These are phyloP conservation scores for Phaeoacremonium minimum DNA, from an alignment of 2,329 filamentous ascomycete species.

Conservation along the genomic window DNA sequence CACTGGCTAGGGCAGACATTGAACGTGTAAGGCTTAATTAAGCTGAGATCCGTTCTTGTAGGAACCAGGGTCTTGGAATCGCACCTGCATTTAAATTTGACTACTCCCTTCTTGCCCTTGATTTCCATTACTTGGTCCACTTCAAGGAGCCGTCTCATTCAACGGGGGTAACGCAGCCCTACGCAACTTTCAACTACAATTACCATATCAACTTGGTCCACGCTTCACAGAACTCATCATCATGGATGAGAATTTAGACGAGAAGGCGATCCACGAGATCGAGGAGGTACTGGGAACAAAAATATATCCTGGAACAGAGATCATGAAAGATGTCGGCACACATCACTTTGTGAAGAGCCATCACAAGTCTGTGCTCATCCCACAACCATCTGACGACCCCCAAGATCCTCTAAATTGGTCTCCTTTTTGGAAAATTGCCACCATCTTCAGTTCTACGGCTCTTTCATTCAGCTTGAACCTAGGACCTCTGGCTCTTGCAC, in stretches of 20 bases:
- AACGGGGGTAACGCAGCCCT: too few species aligned
- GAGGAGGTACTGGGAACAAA: constrained; percentile 20
- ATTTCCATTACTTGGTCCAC: too few species aligned
- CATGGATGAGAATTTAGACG: constrained; percentile 18
- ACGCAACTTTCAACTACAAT: too few species aligned
- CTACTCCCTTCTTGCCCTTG: too few species aligned
- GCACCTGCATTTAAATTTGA: too few species aligned
- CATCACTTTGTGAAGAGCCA: constrained; percentile 59
- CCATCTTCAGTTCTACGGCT: constrained; percentile 25
- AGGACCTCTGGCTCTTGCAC: constrained; percentile 33
- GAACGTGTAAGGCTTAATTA: too few species aligned
- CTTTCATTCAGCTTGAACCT: constrained; percentile 36
- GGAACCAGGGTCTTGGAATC: too few species aligned
- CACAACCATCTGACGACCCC: constrained; percentile 39
- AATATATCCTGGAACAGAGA: constrained; percentile 30
- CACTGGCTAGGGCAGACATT: too few species aligned
- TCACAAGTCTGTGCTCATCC: constrained; percentile 41
- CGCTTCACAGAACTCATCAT: too few species aligned
- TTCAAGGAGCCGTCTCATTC: too few species aligned
- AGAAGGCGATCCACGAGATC: constrained; percentile 12
- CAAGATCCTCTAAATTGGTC: constrained; percentile 47
- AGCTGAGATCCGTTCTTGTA: too few species aligned
- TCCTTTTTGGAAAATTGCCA: constrained; percentile 35
- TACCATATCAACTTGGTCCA: too few species aligned
- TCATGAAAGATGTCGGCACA: constrained; percentile 47